Base-by-base conservation (phyloP, 495 filamentous ascomycete species). In the Penicillium diatomitis region DNA sequence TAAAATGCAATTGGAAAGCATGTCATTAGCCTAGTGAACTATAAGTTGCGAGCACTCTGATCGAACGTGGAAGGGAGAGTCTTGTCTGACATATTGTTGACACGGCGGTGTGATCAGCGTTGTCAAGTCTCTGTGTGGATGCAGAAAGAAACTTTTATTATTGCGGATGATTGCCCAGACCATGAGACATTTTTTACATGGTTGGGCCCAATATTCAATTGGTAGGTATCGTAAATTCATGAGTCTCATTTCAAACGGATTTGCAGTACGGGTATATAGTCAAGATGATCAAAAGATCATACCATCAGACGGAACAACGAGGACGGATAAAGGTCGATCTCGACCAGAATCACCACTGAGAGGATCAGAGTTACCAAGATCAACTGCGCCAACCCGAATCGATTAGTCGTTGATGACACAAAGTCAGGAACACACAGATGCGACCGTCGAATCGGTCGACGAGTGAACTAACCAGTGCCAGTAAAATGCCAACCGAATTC, bases 381-480 rank as follows among this genome's bases (percentile, higher is more conserved):
- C 7, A 68, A 50, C 66, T 69, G 36, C 32, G 0, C 37, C 8
- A 37, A 5, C 2, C 20, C 20, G 20, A 2, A 20, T 20, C 36
- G 2, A 10, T 38, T 38, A 28, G 45, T 38, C 33, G 31, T 8
- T 32, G 8, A 31, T 10, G 2, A 9, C 0, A 38, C 2, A 29
- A 29, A 43, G 8, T 11, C 3, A 10, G 2, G 7, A 7, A 6
- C 10, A n/a, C 6, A 20, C 27, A 20, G 2, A 6, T 2, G n/a
- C 10, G 6, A 20, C 10, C 5, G 10, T 10, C 33, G 8, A 30
- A 37, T 6, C 7, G 2, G 2, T n/a, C 3, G 27, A 12, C 32
- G n/a, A 8, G 11, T 5, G 8, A 12, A 71, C 81, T 70, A 50
- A 85, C 80, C 41, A 67, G 10, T 37, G 74, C 64, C 11, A 78